Percentiles rank a stretch among this genome's conserved stretches.
phyloP scores from a whole-genome alignment of 2,329 filamentous ascomycete species.

The Aspergillus puulaauensis region DNA sequence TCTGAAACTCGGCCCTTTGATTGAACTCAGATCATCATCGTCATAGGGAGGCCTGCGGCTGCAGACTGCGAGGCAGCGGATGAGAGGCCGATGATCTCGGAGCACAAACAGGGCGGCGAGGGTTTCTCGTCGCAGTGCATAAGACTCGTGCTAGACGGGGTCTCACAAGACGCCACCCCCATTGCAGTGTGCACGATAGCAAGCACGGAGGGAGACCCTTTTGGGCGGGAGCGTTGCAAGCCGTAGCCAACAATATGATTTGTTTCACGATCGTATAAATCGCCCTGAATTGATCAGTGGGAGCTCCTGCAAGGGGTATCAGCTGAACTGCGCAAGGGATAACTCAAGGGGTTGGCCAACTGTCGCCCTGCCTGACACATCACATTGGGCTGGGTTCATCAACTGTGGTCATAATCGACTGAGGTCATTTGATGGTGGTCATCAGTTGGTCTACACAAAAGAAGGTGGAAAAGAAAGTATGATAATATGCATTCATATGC shows the following conservation, averaged over 20 bases:
- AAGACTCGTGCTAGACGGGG: not conserved
- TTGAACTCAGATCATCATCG: not conserved
- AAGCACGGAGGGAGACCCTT: not conserved
- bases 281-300: not conserved
- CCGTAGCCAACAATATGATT: not conserved
- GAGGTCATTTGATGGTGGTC: not conserved
- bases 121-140: not conserved
- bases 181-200: not conserved
- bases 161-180: not conserved
- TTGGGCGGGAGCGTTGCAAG: not conserved
- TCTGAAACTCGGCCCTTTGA: conserved; percentile 1
- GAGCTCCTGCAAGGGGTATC: conserved; percentile 8
- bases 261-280: not conserved
- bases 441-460: not conserved
- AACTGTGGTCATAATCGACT: not conserved
- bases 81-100: not conserved
- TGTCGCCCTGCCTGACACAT: conserved; percentile 1
- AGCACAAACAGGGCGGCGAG: not conserved
- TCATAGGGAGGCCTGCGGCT: not conserved
- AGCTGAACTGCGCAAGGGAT: conserved; percentile 7
- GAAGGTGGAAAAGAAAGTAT: not conserved
- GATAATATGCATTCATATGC: not conserved
- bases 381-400: conserved; percentile 4
- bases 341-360: conserved; percentile 10
- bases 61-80: not conserved